Evolutionary conservation across 2,329 filamentous ascomycete genomes (phyloP).

Genomic region (Fusarium nelsonii): DNA sequence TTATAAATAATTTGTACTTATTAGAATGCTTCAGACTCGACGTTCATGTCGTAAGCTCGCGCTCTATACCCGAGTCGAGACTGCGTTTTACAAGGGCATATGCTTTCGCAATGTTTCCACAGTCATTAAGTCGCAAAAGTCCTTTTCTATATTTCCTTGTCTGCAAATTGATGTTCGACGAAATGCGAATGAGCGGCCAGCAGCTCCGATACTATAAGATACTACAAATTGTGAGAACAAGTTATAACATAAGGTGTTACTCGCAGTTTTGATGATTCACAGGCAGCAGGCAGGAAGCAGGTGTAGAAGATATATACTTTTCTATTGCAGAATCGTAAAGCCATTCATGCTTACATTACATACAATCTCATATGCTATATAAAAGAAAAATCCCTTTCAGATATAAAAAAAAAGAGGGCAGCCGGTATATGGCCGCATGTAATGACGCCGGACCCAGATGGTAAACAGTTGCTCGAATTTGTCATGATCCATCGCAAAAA

Average conservation of each 20-base stretch:
- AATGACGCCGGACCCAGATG: constrained; percentile 48
- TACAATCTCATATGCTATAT: constrained; percentile 46
- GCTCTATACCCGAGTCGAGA: too few relatives aligned
- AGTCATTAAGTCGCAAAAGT: too few relatives aligned
- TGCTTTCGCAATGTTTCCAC: background rate
- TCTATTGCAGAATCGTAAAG: constrained; percentile 48
- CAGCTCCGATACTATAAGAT: too few relatives aligned
- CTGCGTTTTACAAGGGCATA: background rate
- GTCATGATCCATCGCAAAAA: constrained; percentile 41
- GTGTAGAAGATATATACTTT: constrained; percentile 42
- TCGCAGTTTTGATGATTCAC: background rate
- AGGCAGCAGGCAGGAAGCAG: background rate
- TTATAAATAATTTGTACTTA: background rate
- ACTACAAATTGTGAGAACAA: too few relatives aligned
- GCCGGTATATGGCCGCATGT: constrained; percentile 45
- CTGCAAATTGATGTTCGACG: background rate
- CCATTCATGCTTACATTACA: constrained; percentile 45
- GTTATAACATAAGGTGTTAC: too few relatives aligned
- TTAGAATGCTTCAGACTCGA: background rate
- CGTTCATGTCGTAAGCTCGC: too few relatives aligned
- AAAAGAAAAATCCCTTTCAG: constrained; percentile 31
- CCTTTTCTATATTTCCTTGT: background rate
- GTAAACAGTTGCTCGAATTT: constrained; percentile 44
- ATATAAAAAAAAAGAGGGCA: constrained; percentile 42
- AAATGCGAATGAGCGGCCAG: background rate